Conservation (phyloP, 331 rosid species). For the Quercus lobata region DNA sequence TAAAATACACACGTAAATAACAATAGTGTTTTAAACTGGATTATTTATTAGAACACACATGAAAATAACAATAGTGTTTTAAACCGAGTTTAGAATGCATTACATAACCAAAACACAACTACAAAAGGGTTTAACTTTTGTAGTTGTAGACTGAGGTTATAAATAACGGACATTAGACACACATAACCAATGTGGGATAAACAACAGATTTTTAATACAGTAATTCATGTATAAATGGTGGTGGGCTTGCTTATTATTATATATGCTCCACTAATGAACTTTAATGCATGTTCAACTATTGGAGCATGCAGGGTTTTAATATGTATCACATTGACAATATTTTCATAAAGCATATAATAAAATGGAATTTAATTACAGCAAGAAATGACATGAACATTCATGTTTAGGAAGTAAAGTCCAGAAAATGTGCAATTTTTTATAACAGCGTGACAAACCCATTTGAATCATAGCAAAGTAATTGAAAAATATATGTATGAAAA, state of each 20-base stretch:
- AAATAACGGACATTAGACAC: no score
- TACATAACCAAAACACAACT: no score
- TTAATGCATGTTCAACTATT: not conserved
- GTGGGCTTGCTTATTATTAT: no score
- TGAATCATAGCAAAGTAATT: slow-evolving; percentile 15
- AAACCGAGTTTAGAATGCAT: fast-evolving
- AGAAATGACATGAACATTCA: not conserved
- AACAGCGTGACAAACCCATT: slow-evolving; percentile 24
- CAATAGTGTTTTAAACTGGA: no score
- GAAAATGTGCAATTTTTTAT: not conserved
- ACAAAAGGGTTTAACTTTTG: no score
- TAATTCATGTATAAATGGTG: not conserved
- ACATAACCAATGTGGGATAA: no score
- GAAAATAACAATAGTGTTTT: no score
- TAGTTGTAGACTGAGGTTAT: fast-evolving
- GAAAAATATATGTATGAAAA: slow-evolving; percentile 2
- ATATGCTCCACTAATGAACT: not conserved
- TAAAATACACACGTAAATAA: no score
- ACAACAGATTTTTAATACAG: not conserved
- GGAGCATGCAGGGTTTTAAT: not conserved
- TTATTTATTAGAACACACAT: no score
- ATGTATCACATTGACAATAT: slow-evolving; percentile 8
- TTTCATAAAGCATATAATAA: slow-evolving; percentile 1
- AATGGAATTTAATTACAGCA: not conserved
- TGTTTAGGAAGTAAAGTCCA: not conserved